A percentile compares a stretch with the other conserved stretches of the same genome.
Conservation (phyloP, 768 basidiomycete genomes). For the Hygrophorus pudorinus region DNA sequence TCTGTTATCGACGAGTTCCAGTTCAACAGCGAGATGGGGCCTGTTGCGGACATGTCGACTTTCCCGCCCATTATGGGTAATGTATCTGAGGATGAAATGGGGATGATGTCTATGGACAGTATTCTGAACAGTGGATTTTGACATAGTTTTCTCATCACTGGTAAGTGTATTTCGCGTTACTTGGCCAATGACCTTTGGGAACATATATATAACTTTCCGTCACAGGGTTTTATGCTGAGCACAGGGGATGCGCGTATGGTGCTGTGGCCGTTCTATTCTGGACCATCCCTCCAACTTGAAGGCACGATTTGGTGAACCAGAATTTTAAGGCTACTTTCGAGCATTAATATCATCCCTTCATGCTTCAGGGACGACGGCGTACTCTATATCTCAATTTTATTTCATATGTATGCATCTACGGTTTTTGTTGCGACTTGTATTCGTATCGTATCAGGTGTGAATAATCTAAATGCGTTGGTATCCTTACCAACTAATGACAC, state of each 20-base stretch:
- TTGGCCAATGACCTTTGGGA: neutral
- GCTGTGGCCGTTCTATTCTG: no score
- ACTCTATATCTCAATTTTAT: neutral
- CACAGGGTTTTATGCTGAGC: no score
- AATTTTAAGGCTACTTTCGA: no score
- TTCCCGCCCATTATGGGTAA: slow-evolving; percentile 83
- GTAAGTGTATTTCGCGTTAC: slow-evolving; percentile 30
- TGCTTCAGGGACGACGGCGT: neutral
- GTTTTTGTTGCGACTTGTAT: no score
- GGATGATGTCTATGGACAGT: slow-evolving; percentile 69
- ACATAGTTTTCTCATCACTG: slow-evolving; percentile 83
- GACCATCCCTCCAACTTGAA: no score
- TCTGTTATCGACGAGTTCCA: slow-evolving; percentile 40
- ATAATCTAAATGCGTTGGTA: no score
- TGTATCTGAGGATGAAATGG: slow-evolving; percentile 27
- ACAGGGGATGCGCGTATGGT: no score
- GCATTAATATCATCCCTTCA: no score
- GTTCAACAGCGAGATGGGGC: slow-evolving; percentile 78
- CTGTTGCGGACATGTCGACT: slow-evolving; percentile 68
- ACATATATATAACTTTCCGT: neutral
- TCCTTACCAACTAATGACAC: no score
- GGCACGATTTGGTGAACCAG: no score
- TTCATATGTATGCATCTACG: neutral
- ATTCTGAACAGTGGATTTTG: slow-evolving; percentile 74
- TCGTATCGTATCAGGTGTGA: no score